phyloP scores from a whole-genome alignment of 1,284 basidiomycete species.

The Mycena sp. region DNA sequence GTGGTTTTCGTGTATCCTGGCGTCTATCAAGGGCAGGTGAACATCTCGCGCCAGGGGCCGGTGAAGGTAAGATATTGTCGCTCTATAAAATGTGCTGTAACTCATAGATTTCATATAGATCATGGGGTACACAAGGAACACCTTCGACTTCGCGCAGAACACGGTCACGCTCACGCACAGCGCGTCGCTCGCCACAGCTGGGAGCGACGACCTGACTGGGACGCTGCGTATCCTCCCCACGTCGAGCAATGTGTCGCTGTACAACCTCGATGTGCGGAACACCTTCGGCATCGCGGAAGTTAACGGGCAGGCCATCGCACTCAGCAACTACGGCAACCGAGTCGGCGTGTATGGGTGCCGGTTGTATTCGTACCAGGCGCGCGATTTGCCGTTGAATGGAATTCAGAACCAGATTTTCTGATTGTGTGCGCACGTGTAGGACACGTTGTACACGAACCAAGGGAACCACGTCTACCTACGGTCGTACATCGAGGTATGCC shows the following conservation, averaged over 20 bases:
- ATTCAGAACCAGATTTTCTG: background rate
- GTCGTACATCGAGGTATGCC: slow-evolving; percentile 55
- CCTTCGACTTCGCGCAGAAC: slow-evolving; percentile 46
- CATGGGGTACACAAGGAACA: slow-evolving; percentile 55
- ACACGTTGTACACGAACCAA: slow-evolving; percentile 42
- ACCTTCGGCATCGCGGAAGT: slow-evolving; percentile 53
- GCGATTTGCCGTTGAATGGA: background rate
- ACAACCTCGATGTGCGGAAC: slow-evolving; percentile 66
- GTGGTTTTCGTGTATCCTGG: slow-evolving; percentile 66
- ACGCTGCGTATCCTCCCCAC: slow-evolving; percentile 63
- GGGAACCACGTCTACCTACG: slow-evolving; percentile 61
- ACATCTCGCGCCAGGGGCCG: slow-evolving; percentile 56
- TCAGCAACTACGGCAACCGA: slow-evolving; percentile 60
- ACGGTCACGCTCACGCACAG: slow-evolving; percentile 55
- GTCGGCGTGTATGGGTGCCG: slow-evolving; percentile 62
- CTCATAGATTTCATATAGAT: slow-evolving; percentile 45
- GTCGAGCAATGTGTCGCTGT: slow-evolving; percentile 60
- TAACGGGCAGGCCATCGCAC: slow-evolving; percentile 58
- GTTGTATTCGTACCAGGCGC: slow-evolving; percentile 58
- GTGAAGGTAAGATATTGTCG: slow-evolving; percentile 44
- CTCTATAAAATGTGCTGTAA: background rate
- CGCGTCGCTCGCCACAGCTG: slow-evolving; percentile 53
- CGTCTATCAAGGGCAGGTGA: slow-evolving; percentile 62
- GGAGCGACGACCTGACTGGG: slow-evolving; percentile 62
- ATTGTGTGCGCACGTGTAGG: background rate